Percentiles rank a stretch among this genome's conserved stretches.
Evolutionary conservation across 2,329 filamentous ascomycete species (phyloP).

Genomic region (Aspergillus candidus): DNA sequence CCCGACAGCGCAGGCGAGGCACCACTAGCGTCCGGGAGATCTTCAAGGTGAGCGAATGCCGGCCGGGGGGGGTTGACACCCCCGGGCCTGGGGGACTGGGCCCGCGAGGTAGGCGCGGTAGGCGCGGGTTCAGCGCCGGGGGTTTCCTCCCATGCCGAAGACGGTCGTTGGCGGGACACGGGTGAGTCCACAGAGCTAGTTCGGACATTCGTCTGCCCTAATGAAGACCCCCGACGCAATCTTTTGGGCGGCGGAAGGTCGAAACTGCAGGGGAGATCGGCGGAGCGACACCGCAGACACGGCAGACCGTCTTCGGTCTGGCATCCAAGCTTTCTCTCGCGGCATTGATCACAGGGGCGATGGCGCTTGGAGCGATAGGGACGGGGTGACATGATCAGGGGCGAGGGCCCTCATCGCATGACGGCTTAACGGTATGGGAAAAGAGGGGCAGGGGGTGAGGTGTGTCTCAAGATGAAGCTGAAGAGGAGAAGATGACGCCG

Average conservation of each 20-base stretch:
- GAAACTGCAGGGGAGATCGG: conserved; percentile 21
- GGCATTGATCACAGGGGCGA: conserved; percentile 30
- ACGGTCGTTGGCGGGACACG: conserved; percentile 3
- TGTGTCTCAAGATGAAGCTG: no score
- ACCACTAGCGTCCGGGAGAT: conserved; percentile 8
- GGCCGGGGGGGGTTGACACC: background rate
- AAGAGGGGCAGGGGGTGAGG: no score
- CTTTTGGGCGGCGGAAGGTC: conserved; percentile 20
- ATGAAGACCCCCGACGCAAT: conserved; percentile 9
- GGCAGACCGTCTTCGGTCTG: conserved; percentile 19
- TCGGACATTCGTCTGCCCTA: no score
- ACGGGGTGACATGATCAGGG: conserved; percentile 14
- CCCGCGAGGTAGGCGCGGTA: no score
- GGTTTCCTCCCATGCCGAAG: background rate
- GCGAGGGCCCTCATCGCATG: no score
- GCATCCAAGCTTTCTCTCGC: conserved; percentile 27
- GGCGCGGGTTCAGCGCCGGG: no score
- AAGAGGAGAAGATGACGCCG: no score
- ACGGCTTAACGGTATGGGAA: no score
- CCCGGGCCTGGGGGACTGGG: background rate
- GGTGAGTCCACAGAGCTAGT: conserved; percentile 3
- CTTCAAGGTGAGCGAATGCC: conserved; percentile 5
- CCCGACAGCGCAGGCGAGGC: conserved; percentile 13
- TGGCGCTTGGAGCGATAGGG: conserved; percentile 31
- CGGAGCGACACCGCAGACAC: conserved; percentile 22